Conservation (phyloP, 176 grass and related monocot genomes). For the Tuctoria greenei region DNA sequence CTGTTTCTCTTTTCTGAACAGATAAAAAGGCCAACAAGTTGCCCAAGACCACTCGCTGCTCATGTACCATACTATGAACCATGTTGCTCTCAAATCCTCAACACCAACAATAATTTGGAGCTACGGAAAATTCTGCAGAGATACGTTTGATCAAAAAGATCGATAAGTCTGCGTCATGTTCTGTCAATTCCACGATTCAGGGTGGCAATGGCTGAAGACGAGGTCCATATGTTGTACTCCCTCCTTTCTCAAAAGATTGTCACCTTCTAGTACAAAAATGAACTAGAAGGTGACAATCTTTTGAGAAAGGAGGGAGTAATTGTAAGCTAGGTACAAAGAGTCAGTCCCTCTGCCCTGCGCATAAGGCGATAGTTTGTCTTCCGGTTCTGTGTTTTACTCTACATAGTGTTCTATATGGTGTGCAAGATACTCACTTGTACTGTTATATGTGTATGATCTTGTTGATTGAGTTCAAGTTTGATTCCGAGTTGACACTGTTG, state of each 20-base stretch:
- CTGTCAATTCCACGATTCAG: not conserved
- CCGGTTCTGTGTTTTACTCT: constrained; percentile 36
- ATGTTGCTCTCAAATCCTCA: constrained; percentile 3
- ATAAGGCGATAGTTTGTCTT: constrained; percentile 37
- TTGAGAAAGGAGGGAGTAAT: no score
- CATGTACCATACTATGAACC: constrained; percentile 66
- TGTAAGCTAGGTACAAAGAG: constrained; percentile 56
- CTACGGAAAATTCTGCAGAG: constrained; percentile 18
- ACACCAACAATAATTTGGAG: constrained; percentile 40
- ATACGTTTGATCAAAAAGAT: constrained; percentile 24
- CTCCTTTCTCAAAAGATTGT: no score
- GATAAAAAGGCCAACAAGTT: constrained; percentile 73
- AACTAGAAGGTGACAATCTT: no score
- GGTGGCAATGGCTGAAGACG: constrained; percentile 4
- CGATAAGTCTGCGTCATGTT: constrained; percentile 8
- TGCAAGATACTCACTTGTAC: constrained; percentile 39
- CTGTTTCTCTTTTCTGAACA: constrained; percentile 30
- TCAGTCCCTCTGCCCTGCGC: constrained; percentile 8
- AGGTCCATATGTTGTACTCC: constrained; percentile 42
- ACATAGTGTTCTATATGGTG: constrained; percentile 50
- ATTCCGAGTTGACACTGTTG: constrained; percentile 4
- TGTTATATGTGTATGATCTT: constrained; percentile 27
- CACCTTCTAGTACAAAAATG: no score
- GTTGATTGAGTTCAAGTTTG: constrained; percentile 25
- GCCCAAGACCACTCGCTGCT: constrained; percentile 64